Base-by-base conservation (phyloP, 2,329 filamentous ascomycete species). In the Phialophora expanda region DNA sequence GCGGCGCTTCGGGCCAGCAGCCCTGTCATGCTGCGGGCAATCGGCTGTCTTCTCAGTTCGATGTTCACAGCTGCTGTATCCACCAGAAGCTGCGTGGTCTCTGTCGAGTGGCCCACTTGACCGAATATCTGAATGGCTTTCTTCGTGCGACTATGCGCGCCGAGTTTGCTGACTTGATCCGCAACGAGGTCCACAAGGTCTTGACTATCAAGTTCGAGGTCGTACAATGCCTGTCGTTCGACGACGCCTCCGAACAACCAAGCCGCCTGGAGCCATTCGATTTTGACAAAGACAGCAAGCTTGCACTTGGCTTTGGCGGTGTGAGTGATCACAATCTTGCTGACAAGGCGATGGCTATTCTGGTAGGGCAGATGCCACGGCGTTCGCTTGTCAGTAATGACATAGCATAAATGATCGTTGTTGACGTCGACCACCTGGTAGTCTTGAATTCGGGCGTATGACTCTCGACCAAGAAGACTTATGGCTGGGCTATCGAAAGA, bases 291-390 rank as follows among this genome's bases (percentile, higher is more conserved):
- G 51, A 98, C 87, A 28, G 93, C 90, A 62, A 99, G 86, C 79
- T 95, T 97, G 78, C 92, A 96, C 76, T 90, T 93, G 12, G 91
- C 93, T 79, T 98, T 98, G 60, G 92, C 89, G 66, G 94, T 85
- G 74, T 98, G 92, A 2, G 95, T 97, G 69, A 99, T 95, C 69
- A 97, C 92, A 69, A 97, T 88, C 78, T 97, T 97, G 71, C 88
- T 94, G 64, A 96, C 87, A 24, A 97, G 82, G 72, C 89, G 89
- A 79, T 98, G 96, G 59, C 87, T 86, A 56, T 87, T 84, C 61
- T 89, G 87, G 75, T 93, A 89, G 12, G 95, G 95, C 44, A 98
- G 83, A 80, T 97, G 92, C 92, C 92, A 96, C 0, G 87, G 86
- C 0, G 83, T 84, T 68, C 86, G 86, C 63, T 84, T 84, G 72